These are phyloP conservation scores for Mrakia gelida DNA, from an alignment of 768 basidiomycete genomes.

Conservation along the genomic window DNA sequence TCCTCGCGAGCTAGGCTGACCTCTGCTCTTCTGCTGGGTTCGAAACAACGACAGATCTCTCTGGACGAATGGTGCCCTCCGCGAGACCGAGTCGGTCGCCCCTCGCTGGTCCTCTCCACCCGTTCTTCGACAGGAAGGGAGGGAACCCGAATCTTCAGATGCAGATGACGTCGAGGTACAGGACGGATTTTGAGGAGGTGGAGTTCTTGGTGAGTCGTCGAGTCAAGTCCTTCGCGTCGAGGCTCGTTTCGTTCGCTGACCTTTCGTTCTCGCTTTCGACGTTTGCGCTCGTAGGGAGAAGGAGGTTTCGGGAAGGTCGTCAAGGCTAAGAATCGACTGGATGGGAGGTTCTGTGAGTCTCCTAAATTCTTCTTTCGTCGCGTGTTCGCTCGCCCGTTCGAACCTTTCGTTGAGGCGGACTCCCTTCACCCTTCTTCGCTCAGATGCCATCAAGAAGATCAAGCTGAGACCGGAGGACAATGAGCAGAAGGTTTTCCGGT, in stretches of 20 bases:
- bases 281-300: constrained; percentile 56
- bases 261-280: neutral
- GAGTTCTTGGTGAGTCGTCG: constrained; percentile 61
- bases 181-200: constrained; percentile 89
- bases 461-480: constrained; percentile 70
- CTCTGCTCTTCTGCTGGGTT: neutral
- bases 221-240: neutral
- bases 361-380: neutral
- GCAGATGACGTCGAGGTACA: constrained; percentile 68
- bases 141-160: constrained; percentile 33
- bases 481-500: constrained; percentile 81
- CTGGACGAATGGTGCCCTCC: constrained; percentile 34
- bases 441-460: constrained; percentile 73
- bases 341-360: constrained; percentile 72
- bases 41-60: constrained; percentile 45
- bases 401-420: neutral
- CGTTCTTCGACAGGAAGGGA: constrained; percentile 20
- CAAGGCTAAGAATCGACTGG: constrained; percentile 84
- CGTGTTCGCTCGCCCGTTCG: neutral
- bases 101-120: constrained; percentile 9
- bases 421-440: neutral
- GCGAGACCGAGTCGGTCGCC: constrained; percentile 7
- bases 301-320: constrained; percentile 92
- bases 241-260: neutral
- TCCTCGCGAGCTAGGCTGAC: constrained; percentile 47